A percentile compares a stretch with the other conserved stretches of the same genome.
Conservation (phyloP, 2,329 filamentous ascomycete species). For the Arthrobotrys pseudoclavata region DNA sequence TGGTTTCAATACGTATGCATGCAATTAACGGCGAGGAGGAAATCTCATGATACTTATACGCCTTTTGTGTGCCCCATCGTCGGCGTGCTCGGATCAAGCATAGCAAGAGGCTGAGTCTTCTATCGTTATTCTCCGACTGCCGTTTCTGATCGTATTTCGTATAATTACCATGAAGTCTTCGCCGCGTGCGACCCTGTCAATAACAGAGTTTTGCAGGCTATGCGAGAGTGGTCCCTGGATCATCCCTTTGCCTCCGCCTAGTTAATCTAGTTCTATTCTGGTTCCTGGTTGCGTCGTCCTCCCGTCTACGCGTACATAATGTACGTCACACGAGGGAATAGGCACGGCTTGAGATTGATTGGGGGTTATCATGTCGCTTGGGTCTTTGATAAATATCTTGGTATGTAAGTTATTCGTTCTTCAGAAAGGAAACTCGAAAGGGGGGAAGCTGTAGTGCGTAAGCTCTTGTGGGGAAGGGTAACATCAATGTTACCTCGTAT, state of each 20-base stretch:
- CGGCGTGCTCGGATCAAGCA: constrained; percentile 2
- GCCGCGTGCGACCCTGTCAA: constrained; percentile 12
- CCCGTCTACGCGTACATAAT: constrained; percentile 27
- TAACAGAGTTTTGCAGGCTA: constrained; percentile 8
- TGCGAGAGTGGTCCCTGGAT: constrained; percentile 39
- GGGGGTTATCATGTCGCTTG: constrained; percentile 27
- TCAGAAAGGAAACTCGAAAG: constrained; percentile 4
- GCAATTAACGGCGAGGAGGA: constrained; percentile 6
- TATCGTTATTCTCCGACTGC: constrained; percentile 25
- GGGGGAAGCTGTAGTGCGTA: constrained; percentile 28
- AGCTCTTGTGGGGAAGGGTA: constrained; percentile 27
- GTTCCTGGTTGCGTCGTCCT: constrained; percentile 19
- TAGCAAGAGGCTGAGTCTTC: constrained; percentile 15
- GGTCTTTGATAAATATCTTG: constrained; percentile 19
- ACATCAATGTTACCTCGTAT: constrained; percentile 39
- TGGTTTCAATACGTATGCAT: constrained; percentile 4
- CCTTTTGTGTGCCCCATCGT: background rate
- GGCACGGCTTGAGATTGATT: constrained; percentile 28
- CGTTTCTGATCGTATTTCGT: constrained; percentile 2
- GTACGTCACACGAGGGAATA: constrained; percentile 34
- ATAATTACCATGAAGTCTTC: constrained; percentile 8
- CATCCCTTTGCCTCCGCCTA: constrained; percentile 2
- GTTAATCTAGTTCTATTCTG: background rate
- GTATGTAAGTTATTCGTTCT: background rate
- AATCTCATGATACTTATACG: constrained; percentile 27